Conservation (phyloP, 345 rosid genomes). For the Eucalyptus dawsonii region DNA sequence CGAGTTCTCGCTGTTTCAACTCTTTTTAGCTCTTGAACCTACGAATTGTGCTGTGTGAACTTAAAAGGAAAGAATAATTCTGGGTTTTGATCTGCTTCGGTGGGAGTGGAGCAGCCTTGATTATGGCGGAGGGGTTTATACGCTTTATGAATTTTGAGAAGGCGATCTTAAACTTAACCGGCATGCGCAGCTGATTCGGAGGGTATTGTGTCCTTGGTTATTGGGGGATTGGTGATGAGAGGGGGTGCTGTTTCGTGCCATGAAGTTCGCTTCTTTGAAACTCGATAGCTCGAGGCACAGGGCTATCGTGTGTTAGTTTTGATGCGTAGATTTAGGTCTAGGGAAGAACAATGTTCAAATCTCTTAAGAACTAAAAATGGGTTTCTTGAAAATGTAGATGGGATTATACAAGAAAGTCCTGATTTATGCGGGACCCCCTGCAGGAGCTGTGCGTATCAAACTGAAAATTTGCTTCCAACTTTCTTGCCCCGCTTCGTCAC, state of each 20-base stretch:
- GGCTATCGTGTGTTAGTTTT: background rate
- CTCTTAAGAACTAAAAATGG: background rate
- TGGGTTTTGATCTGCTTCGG: background rate
- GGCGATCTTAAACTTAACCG: background rate
- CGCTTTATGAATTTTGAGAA: background rate
- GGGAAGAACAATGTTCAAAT: background rate
- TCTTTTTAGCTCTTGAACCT: background rate
- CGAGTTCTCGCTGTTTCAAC: background rate
- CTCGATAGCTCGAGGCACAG: background rate
- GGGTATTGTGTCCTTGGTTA: background rate
- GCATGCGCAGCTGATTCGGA: background rate
- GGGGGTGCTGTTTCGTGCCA: background rate
- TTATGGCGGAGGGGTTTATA: background rate
- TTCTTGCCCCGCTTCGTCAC: background rate
- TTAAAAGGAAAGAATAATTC: background rate
- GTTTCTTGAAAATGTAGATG: background rate
- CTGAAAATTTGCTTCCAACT: background rate
- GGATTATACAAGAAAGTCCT: background rate
- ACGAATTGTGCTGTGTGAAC: background rate
- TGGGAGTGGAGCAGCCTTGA: background rate
- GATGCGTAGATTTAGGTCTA: background rate
- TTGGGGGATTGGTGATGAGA: background rate
- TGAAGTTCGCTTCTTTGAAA: background rate
- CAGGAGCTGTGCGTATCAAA: background rate
- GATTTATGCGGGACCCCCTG: background rate